Evolutionary conservation across 2,329 filamentous ascomycete species (phyloP), one percentile per base, ranked within the genome.

Genomic region (Fusarium graminum): DNA sequence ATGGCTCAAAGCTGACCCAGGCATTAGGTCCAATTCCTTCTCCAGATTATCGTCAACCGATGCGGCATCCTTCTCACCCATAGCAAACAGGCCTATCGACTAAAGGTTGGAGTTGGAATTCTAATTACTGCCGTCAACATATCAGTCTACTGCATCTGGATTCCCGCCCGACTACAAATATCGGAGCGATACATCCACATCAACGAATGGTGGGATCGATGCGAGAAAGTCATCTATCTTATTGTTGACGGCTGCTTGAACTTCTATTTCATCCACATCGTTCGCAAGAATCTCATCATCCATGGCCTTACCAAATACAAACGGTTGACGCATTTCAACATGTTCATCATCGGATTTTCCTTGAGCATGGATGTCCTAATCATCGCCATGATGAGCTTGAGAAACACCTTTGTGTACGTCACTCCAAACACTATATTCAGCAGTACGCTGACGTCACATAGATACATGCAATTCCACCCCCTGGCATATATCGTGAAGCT

Each of bases 401-500:
- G 45, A 7, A 74, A 73, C 22, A 71, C 70, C 1, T 73, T 74
- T 62, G 72, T 74, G 71, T 74, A 70, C 4, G 71, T 9, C 14
- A 4, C 6, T 11, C 3, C n/a, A 5, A 14, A 6, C 12, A 22
- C 2, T 9, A 19, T 4, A 2, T 11, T 16, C 9, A 3, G 5
- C 8, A 6, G 11, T 4, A 19, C 32, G 22, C 49, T 57, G 16
- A 59, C 30, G 22, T 3, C 10, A 14, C 7, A 4, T 10, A 71
- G 71, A 30, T 74, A 83, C 63, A 80, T 84, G 60, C 82, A 84
- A 67, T 83, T 85, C 67, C 82, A 85, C 54, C 83, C 83, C 0
- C 74, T 85, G 6, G 82, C 82, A 13, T 85, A 85, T 65, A 78
- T 81, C n/a, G 81, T 85, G 44, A 85, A 85, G 56, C 77, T 85